A percentile compares a stretch with the other conserved stretches of the same genome.
phyloP scores from a whole-genome alignment of 139 green algal genomes.

The Zygnema circumcarinatum region DNA sequence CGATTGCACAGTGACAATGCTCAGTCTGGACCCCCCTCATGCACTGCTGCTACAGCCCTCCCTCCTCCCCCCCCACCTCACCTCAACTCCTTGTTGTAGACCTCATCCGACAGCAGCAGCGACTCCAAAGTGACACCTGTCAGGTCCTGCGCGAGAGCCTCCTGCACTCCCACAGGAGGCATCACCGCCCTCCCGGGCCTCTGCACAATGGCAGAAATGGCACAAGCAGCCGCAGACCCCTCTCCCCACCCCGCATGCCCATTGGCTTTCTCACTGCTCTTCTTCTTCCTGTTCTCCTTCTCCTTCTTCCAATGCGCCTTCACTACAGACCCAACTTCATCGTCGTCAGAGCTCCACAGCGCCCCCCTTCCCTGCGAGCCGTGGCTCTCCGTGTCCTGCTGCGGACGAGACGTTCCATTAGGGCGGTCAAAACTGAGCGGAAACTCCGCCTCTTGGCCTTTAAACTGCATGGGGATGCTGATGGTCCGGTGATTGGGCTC shows the following conservation, averaged over 20 bases:
- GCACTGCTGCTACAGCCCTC: too few species aligned
- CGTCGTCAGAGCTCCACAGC: background rate
- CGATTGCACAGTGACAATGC: too few species aligned
- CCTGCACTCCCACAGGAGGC: conserved; percentile 19
- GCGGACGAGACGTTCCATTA: too few species aligned
- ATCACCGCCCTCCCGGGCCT: background rate
- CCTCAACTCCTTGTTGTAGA: conserved; percentile 58
- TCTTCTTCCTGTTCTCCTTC: conserved; percentile 11
- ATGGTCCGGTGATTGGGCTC: too few species aligned
- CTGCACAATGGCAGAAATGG: background rate
- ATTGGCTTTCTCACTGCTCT: background rate
- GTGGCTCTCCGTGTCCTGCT: too few species aligned
- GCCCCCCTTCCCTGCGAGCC: too few species aligned
- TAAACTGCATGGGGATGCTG: too few species aligned
- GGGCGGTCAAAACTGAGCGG: too few species aligned
- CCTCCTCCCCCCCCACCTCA: too few species aligned
- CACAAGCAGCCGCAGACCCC: background rate
- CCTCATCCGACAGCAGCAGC: conserved; percentile 34
- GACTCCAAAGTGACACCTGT: conserved; percentile 25
- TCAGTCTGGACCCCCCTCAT: too few species aligned
- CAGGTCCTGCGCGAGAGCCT: conserved; percentile 43
- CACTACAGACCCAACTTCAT: background rate
- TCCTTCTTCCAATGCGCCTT: background rate
- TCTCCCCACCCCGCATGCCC: background rate
- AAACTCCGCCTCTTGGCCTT: too few species aligned